Evolutionary conservation across 164 flowering plant genomes (phyloP).

Genomic region (Vitis riparia): DNA sequence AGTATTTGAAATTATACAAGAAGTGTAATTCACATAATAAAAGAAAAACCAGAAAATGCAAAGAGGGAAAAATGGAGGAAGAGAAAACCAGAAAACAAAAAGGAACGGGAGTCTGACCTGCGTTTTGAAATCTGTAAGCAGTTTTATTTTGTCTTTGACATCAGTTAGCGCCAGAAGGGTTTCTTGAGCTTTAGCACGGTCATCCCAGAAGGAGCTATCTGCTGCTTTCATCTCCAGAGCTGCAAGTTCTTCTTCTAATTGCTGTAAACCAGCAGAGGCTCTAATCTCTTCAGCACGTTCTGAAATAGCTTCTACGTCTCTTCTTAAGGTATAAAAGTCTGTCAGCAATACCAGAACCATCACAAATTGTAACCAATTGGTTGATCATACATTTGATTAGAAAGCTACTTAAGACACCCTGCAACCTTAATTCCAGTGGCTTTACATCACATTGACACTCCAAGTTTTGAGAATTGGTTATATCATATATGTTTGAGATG

Average conservation of each 20-base stretch:
- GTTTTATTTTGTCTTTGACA: conserved; percentile 74
- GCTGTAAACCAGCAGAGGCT: conserved; percentile 65
- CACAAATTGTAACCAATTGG: not conserved
- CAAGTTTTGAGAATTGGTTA: no score
- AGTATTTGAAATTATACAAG: no score
- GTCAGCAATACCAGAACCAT: conserved; percentile 14
- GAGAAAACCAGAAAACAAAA: not conserved
- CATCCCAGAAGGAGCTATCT: conserved; percentile 88
- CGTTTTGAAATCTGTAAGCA: conserved; percentile 72
- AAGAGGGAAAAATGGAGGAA: no score
- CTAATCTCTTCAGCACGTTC: conserved; percentile 79
- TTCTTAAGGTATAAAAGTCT: conserved; percentile 88
- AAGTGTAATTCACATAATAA: not conserved
- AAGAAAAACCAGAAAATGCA: not conserved
- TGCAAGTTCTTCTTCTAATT: conserved; percentile 59
- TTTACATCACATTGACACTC: no score
- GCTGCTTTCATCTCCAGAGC: conserved; percentile 71
- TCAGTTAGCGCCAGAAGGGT: conserved; percentile 77
- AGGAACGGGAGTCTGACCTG: conserved; percentile 47
- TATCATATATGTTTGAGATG: no score
- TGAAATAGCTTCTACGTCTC: conserved; percentile 65
- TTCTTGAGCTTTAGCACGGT: conserved; percentile 80
- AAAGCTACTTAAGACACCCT: no score
- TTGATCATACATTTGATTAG: no score
- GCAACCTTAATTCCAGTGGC: no score